These are phyloP conservation scores for Chalciporus pseudorubinellus DNA, from an alignment of 768 basidiomycete species.

Conservation along the genomic window DNA sequence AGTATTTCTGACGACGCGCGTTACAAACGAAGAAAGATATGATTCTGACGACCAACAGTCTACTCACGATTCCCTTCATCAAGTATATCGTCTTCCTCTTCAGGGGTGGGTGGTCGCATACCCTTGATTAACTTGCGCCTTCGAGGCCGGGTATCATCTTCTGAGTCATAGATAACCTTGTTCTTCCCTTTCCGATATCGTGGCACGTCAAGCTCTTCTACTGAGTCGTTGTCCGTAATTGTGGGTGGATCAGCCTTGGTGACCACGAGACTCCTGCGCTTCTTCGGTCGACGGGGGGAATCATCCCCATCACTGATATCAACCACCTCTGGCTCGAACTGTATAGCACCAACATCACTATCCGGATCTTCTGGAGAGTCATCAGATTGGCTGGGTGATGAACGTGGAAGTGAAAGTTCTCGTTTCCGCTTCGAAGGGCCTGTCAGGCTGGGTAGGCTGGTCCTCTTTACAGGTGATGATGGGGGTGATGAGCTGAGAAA, in stretches of 20 bases:
- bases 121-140: constrained; percentile 45
- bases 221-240: constrained; percentile 23
- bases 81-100: constrained; percentile 45
- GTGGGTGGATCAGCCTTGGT: constrained; percentile 14
- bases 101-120: constrained; percentile 40
- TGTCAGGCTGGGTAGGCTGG: neutral
- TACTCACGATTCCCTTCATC: constrained; percentile 54
- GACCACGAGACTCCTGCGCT: constrained; percentile 10
- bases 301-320: constrained; percentile 26
- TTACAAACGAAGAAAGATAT: neutral
- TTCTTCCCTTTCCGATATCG: constrained; percentile 22
- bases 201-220: constrained; percentile 19
- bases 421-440: constrained; percentile 16
- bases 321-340: constrained; percentile 39
- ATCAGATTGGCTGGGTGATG: constrained; percentile 7
- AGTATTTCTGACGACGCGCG: constrained; percentile 50
- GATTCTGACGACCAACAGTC: neutral
- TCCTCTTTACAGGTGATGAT: constrained; percentile 14
- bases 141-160: constrained; percentile 35
- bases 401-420: neutral
- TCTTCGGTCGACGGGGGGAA: constrained; percentile 26
- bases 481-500: constrained; percentile 32
- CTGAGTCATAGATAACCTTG: constrained; percentile 29
- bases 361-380: constrained; percentile 30
- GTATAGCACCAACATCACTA: constrained; percentile 51